Evolutionary conservation across 176 grass and related monocot genomes (phyloP).

Genomic region (Alloteropsis semialata): DNA sequence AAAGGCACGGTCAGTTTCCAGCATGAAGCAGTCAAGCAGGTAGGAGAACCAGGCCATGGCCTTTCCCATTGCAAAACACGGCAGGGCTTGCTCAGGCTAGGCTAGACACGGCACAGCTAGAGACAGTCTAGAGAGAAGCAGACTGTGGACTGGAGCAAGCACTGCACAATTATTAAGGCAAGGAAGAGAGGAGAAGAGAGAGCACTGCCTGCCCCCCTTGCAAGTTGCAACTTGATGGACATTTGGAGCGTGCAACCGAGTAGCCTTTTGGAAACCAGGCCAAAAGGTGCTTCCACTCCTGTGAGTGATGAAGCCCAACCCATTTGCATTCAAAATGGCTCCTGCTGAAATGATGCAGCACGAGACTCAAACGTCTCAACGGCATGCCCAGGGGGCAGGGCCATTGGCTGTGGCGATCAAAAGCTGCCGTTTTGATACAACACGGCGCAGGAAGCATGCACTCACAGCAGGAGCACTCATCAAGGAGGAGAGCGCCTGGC

Average conservation of each 20-base stretch:
- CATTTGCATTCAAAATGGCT: slow-evolving; percentile 42
- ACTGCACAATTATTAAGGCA: slow-evolving; percentile 35
- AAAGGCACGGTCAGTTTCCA: slow-evolving; percentile 47
- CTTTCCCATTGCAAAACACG: slow-evolving; percentile 31
- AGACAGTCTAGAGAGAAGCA: background rate
- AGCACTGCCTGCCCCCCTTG: slow-evolving; percentile 12
- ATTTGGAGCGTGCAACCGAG: slow-evolving; percentile 35
- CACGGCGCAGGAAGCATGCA: slow-evolving; percentile 53
- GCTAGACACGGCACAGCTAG: background rate
- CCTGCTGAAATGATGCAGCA: slow-evolving; percentile 15
- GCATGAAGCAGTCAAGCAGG: slow-evolving; percentile 41
- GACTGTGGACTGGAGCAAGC: slow-evolving; percentile 13
- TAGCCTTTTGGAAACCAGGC: slow-evolving; percentile 40
- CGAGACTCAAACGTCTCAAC: slow-evolving; percentile 9
- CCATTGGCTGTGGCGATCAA: slow-evolving; percentile 26
- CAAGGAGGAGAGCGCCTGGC: slow-evolving; percentile 23
- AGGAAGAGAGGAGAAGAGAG: background rate
- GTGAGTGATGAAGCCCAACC: slow-evolving; percentile 22
- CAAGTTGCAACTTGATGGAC: slow-evolving; percentile 12
- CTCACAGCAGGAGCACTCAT: slow-evolving; percentile 33
- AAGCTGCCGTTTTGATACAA: slow-evolving; percentile 52
- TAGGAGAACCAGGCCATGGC: slow-evolving; percentile 11
- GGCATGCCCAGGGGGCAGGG: slow-evolving; percentile 6
- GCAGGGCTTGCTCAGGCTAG: no score
- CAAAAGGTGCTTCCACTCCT: slow-evolving; percentile 41